Conservation (phyloP, 495 filamentous ascomycete genomes). For the Coniosporium apollinis region DNA sequence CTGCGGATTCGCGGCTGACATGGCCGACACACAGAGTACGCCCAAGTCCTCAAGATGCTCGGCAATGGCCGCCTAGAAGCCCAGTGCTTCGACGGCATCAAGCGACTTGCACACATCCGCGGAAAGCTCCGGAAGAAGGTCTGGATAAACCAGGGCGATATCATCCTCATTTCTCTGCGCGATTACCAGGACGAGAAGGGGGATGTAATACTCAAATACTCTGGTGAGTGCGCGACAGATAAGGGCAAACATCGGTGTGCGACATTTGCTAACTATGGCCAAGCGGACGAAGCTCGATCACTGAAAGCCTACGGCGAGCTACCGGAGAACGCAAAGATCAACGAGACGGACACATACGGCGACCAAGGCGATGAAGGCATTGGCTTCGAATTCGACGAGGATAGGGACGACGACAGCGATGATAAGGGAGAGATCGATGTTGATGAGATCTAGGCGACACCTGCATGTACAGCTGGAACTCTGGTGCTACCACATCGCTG, state of each 20-base stretch:
- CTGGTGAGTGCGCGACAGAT: too few relatives aligned
- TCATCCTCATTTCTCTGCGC: conserved; percentile 89
- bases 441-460: conserved; percentile 43
- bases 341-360: conserved; percentile 91
- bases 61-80: conserved; percentile 96
- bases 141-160: conserved; percentile 91
- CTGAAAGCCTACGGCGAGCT: conserved; percentile 95
- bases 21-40: conserved; percentile 53
- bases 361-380: conserved; percentile 58
- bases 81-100: conserved; percentile 89
- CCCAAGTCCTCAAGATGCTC: conserved; percentile 96
- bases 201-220: conserved; percentile 98
- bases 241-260: too few relatives aligned
- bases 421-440: conserved; percentile 51
- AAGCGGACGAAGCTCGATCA: conserved; percentile 89
- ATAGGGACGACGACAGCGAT: conserved; percentile 20
- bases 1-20: conserved; percentile 1
- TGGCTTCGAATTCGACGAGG: conserved; percentile 71
- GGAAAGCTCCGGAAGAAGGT: conserved; percentile 98
- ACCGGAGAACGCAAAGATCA: conserved; percentile 96
- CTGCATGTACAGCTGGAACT: conserved; percentile 5
- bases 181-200: conserved; percentile 99
- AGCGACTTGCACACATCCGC: conserved; percentile 68
- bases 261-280: too few relatives aligned
- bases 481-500: too few relatives aligned